A percentile compares a stretch with the other conserved stretches of the same genome.
These are phyloP conservation scores for Trypanosoma avium DNA, from an alignment of 208 protist species.

Conservation along the genomic window DNA sequence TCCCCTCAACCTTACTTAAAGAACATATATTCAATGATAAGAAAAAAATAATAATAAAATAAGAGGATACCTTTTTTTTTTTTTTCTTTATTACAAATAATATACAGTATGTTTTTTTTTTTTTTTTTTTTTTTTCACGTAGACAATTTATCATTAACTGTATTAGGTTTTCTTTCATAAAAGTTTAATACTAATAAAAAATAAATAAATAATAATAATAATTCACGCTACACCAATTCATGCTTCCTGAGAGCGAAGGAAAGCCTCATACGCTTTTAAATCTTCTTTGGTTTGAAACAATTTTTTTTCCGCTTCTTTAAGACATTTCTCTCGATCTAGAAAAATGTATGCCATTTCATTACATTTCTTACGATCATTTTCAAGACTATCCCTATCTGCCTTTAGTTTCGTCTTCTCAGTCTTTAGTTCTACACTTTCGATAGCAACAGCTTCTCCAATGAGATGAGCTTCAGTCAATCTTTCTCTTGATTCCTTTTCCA, in stretches of 20 bases:
- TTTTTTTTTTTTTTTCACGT: neutral
- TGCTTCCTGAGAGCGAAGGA: neutral
- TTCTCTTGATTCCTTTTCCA: neutral
- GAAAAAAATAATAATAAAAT: slow-evolving; percentile 4
- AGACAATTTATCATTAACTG: no score
- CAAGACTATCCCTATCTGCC: neutral
- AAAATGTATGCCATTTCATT: neutral
- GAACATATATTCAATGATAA: neutral
- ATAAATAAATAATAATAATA: neutral
- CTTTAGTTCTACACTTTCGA: neutral
- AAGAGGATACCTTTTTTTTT: no score
- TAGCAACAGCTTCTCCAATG: slow-evolving; percentile 4
- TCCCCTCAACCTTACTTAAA: neutral
- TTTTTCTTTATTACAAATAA: no score
- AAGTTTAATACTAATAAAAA: neutral
- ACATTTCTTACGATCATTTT: slow-evolving; percentile 5
- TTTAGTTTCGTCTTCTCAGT: slow-evolving; percentile 2
- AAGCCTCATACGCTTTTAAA: slow-evolving; percentile 1
- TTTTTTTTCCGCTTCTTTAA: slow-evolving; percentile 1
- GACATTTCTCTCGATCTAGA: slow-evolving; percentile 3
- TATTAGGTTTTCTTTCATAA: no score
- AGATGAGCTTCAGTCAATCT: neutral
- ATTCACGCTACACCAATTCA: neutral
- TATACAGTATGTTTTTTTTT: no score
- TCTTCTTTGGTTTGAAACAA: slow-evolving; percentile 10